Evolutionary conservation across 352 stramenopile genomes (phyloP).

Genomic region (Pythium monospermum): DNA sequence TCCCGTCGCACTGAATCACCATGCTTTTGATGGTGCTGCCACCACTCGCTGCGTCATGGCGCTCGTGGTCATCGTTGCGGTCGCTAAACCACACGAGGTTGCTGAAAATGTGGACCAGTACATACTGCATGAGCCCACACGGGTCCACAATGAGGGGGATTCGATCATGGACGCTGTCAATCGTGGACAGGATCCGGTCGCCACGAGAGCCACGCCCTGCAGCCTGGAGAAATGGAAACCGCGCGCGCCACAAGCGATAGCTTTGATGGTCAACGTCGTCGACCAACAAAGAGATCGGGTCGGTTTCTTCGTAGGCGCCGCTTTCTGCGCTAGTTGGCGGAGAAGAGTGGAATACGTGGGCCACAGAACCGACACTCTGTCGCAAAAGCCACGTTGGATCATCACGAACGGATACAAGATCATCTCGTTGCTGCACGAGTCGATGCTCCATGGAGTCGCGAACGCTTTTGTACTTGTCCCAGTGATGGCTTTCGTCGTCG

Average conservation of each 20-base stretch:
- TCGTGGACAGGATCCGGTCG: conserved; percentile 13
- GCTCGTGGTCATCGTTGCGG: conserved; percentile 15
- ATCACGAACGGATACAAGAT: background rate
- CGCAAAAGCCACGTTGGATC: background rate
- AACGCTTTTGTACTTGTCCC: conserved; percentile 3
- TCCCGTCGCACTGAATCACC: conserved; percentile 19
- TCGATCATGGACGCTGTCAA: conserved; percentile 31
- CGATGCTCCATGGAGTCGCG: background rate
- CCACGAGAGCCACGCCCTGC: background rate
- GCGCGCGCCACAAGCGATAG: conserved; percentile 26
- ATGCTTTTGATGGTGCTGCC: conserved; percentile 6
- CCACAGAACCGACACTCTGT: background rate
- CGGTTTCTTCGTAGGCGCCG: background rate
- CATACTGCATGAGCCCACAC: conserved; percentile 34
- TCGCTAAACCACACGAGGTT: conserved; percentile 28
- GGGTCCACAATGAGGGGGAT: conserved; percentile 42
- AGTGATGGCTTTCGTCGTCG: conserved; percentile 9
- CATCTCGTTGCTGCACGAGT: background rate
- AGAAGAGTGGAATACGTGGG: background rate
- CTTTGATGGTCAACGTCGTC: background rate
- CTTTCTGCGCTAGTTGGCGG: too few relatives aligned
- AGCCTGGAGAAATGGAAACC: conserved; percentile 34
- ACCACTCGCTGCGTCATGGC: conserved; percentile 9
- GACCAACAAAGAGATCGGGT: background rate
- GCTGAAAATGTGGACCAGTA: conserved; percentile 47